Base-by-base conservation (phyloP, 192 early-diverging fungal species). In the Chytriomyces hyalinus region DNA sequence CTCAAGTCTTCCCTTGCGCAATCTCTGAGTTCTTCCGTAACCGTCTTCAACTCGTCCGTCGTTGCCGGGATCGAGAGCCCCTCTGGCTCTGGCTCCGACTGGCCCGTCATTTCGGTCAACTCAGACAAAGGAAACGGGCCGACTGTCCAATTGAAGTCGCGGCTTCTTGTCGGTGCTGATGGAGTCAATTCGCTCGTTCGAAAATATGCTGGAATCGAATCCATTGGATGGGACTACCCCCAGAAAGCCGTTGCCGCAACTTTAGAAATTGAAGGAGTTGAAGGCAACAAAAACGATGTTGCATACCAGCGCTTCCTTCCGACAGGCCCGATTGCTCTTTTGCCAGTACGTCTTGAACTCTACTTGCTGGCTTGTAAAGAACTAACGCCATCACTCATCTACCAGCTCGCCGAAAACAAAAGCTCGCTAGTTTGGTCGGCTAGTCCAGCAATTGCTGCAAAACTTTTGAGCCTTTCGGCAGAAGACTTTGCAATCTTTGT, bases 291-390 rank as follows among this genome's bases (percentile, higher is more conserved):
- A 48, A 90, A 93, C 77, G 80, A 87, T 26, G 92, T 94, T 0
- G 95, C 96, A 5, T 99, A 93, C 90, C 96, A 99, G 85, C 86
- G 96, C 65, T 99, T 98, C 78, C 85, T 99, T 48, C 96, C 96
- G 5, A 92, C 93, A 0, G 97, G 97, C 3, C 96, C 97, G 0
- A 90, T 99, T 59, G 96, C 96, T 6, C 84, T 97, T 80, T 85
- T 99, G 49, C 97, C 97, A n/a, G 92, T 94, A 87, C 75, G 84
- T 68, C 46, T 10, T 8, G 43, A 11, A 22, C 22, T 62, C 63
- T 28, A 20, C 48, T 22, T 59, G 6, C 69, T 28, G 57, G 24
- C 24, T 13, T 51, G 1, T 17, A 68, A 45, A 3, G 28, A 61
- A 9, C 60, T 24, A 26, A 17, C 20, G 17, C 48, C 17, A 15